Percentiles rank a stretch among this genome's conserved stretches.
Conservation (phyloP, 768 basidiomycete genomes). For the Boletus sp. region DNA sequence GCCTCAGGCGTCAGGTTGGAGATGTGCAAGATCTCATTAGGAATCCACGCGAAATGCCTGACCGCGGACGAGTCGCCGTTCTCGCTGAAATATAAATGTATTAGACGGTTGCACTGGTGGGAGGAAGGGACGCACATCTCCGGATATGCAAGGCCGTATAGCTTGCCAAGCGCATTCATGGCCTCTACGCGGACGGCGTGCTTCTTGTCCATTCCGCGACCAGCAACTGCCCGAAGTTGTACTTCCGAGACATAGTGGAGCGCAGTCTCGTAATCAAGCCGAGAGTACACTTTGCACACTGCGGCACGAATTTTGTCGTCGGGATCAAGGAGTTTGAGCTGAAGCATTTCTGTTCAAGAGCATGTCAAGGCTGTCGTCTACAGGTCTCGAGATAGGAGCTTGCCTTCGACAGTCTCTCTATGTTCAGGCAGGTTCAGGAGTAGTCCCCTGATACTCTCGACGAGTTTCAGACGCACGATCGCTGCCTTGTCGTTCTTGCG, state of each 20-base stretch:
- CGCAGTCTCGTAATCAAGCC: slow-evolving; percentile 87
- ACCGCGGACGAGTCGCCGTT: slow-evolving; percentile 70
- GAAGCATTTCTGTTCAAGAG: slow-evolving; percentile 48
- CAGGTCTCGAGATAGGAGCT: slow-evolving; percentile 17
- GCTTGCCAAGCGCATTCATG: slow-evolving; percentile 65
- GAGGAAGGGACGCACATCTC: slow-evolving; percentile 69
- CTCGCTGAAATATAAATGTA: slow-evolving; percentile 50
- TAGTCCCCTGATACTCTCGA: slow-evolving; percentile 64
- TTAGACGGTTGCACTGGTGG: slow-evolving; percentile 2
- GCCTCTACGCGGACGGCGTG: slow-evolving; percentile 70
- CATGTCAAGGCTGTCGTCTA: slow-evolving; percentile 2
- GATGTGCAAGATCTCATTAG: slow-evolving; percentile 62
- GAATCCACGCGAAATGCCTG: slow-evolving; percentile 91
- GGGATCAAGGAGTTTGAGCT: slow-evolving; percentile 71
- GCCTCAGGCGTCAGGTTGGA: slow-evolving; percentile 52
- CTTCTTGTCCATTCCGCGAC: slow-evolving; percentile 82
- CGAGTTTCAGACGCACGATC: slow-evolving; percentile 70
- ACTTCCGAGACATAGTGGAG: slow-evolving; percentile 71
- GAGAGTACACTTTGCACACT: slow-evolving; percentile 74
- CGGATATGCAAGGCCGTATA: slow-evolving; percentile 79
- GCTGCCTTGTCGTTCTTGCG: slow-evolving; percentile 74
- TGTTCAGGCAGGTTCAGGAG: slow-evolving; percentile 65
- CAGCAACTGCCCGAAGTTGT: slow-evolving; percentile 63
- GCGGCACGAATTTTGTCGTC: slow-evolving; percentile 91
- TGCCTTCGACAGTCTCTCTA: slow-evolving; percentile 70